Percentiles rank a stretch among this genome's conserved stretches.
phyloP scores from a whole-genome alignment of 306 rosid species.

The Erythrophleum fordii region DNA sequence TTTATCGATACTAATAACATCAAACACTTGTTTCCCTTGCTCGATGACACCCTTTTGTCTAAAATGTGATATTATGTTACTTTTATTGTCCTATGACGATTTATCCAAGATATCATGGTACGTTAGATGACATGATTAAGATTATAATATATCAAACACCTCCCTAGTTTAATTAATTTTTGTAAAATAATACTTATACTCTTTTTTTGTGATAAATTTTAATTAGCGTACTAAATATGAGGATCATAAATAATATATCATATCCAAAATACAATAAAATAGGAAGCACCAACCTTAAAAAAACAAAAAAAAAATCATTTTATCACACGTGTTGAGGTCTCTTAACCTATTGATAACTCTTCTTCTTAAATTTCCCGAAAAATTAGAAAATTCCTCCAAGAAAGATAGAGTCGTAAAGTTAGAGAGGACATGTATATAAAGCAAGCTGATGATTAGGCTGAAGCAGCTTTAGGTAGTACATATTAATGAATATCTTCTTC shows the following conservation, averaged over 20 bases:
- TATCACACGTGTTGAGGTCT: not conserved
- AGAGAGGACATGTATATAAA: conserved; percentile 17
- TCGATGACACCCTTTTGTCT: too few relatives aligned
- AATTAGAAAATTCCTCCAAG: conserved; percentile 25
- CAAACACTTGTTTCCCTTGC: too few relatives aligned
- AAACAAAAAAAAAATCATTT: too few relatives aligned
- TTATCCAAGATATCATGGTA: too few relatives aligned
- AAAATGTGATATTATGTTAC: too few relatives aligned
- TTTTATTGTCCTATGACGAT: too few relatives aligned
- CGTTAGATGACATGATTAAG: too few relatives aligned
- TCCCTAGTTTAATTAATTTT: not conserved
- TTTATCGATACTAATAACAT: too few relatives aligned
- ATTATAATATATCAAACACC: too few relatives aligned
- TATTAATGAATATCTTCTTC: conserved; percentile 8
- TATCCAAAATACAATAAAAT: not conserved
- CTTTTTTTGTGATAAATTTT: not conserved
- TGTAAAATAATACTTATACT: not conserved
- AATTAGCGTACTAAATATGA: not conserved
- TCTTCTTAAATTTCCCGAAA: not conserved
- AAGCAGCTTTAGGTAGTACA: conserved; percentile 44
- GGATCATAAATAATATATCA: not conserved
- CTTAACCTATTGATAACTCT: not conserved
- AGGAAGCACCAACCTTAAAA: not conserved
- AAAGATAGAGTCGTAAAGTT: conserved; percentile 41
- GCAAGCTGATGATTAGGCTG: conserved; percentile 44